A percentile compares a stretch with the other conserved stretches of the same genome.
phyloP scores from a whole-genome alignment of 2,329 filamentous ascomycete species.

The Colletotrichum spinosum region DNA sequence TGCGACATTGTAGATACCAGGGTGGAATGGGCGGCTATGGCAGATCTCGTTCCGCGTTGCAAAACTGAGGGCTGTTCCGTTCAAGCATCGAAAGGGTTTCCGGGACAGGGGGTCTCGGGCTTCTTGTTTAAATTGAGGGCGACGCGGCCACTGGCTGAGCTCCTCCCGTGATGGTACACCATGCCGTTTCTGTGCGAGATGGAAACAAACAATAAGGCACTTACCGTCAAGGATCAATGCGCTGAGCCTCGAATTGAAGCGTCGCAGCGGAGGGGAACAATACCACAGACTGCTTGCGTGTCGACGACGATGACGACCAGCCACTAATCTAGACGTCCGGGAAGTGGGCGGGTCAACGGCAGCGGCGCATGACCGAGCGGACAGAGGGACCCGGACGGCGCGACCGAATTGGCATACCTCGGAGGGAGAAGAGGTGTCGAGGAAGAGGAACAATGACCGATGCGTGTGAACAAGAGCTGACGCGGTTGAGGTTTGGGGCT shows the following conservation, averaged over 20 bases:
- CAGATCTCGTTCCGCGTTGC: too few relatives aligned
- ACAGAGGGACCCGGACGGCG: slow-evolving; percentile 13
- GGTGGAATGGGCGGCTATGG: too few relatives aligned
- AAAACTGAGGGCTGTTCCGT: too few relatives aligned
- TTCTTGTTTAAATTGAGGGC: slow-evolving; percentile 16
- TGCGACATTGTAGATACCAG: too few relatives aligned
- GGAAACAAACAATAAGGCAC: too few relatives aligned
- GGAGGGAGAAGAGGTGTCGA: slow-evolving; percentile 7
- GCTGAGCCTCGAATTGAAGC: slow-evolving; percentile 8
- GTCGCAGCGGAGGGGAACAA: background rate
- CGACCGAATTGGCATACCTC: slow-evolving; percentile 15
- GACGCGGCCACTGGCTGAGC: slow-evolving; percentile 26
- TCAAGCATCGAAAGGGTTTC: background rate
- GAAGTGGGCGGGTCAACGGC: slow-evolving; percentile 22
- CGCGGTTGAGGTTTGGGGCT: background rate
- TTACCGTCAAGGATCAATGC: background rate
- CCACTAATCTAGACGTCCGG: slow-evolving; percentile 13
- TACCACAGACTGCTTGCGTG: background rate
- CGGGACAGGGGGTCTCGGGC: slow-evolving; percentile 1
- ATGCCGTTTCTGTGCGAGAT: background rate
- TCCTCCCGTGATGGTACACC: background rate
- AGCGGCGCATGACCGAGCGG: slow-evolving; percentile 28
- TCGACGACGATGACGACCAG: slow-evolving; percentile 15
- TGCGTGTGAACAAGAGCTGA: background rate
- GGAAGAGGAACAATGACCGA: background rate